Evolutionary conservation across 768 basidiomycete species (phyloP), one percentile per base, ranked within the genome.

Genomic region (Guyanaporus albipodus): DNA sequence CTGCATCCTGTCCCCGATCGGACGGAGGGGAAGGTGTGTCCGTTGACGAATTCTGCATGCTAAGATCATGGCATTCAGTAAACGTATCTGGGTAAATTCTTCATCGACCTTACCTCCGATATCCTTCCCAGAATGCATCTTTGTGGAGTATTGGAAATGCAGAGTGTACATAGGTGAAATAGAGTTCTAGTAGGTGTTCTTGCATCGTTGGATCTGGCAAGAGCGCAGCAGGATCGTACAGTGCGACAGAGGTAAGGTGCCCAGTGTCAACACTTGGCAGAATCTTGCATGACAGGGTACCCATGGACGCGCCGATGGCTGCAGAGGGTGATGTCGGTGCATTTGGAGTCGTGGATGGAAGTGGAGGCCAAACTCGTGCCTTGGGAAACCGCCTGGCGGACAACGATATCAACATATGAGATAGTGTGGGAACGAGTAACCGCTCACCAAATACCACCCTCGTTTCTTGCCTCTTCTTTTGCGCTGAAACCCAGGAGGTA

Each of bases 291-390:
- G 44, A 17, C 43, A 29, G 17, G 12, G 28, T 38, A 21, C 32
- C 38, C 9, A 50, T 32, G 28, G 33, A 52, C 15, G 48, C 23
- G 14, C 44, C 31, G 6, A 49, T 29, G 11, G 42, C 40, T n/a
- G 42, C 10, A 24, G 58, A 48, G 4, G 56, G 36, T 14, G 56
- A 44, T 6, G 39, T 44, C 26, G 64, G 48, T 50, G 63, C 49
- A 27, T 48, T 44, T 67, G 17, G 72, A 54, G 54, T 42, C 5
- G 46, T 42, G 22, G 59, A 34, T 4, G 67, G 65, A 44, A 77
- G 63, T 4, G 82, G 82, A 0, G 91, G 91, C 91, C 91, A 94
- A 21, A 92, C 86, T n/a, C 91, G 77, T 3, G 90, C 85, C 54
- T 82, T 83, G 0, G 91, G 90, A 67, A 94, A 93, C 23, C 83